phyloP scores from a whole-genome alignment of 768 basidiomycete species.

The Pholiota conissans region DNA sequence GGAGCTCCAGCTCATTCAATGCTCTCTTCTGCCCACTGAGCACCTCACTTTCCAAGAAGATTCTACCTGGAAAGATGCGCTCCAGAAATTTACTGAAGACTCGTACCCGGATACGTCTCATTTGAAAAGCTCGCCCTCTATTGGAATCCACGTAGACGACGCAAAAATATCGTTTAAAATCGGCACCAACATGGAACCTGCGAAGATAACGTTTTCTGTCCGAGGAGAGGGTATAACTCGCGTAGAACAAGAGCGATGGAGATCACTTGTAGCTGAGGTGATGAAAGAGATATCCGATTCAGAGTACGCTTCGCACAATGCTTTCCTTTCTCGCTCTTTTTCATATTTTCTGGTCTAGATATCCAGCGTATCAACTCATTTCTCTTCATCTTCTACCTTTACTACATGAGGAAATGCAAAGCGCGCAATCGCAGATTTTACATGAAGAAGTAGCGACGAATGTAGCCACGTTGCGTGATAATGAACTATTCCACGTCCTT shows the following conservation, averaged over 20 bases:
- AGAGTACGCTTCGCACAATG: constrained; percentile 25
- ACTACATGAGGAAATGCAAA: constrained; percentile 41
- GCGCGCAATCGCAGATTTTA: not conserved
- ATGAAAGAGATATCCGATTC: constrained; percentile 33
- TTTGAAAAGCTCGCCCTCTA: constrained; percentile 4
- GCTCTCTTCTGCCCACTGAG: constrained; percentile 67
- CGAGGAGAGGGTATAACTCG: constrained; percentile 49
- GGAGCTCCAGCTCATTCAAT: constrained; percentile 61
- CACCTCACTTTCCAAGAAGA: constrained; percentile 44
- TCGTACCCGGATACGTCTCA: not conserved
- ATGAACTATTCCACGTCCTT: constrained; percentile 51
- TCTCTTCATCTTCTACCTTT: constrained; percentile 57
- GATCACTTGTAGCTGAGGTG: constrained; percentile 36
- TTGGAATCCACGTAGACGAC: constrained; percentile 33
- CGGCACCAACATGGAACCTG: constrained; percentile 10
- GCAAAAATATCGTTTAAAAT: constrained; percentile 38
- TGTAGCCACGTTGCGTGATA: constrained; percentile 5
- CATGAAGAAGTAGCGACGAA: not conserved
- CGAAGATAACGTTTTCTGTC: constrained; percentile 29
- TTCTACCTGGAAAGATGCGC: constrained; percentile 24
- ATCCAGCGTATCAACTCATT: constrained; percentile 60
- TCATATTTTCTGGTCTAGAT: constrained; percentile 48
- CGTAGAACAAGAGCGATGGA: constrained; percentile 51
- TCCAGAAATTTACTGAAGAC: constrained; percentile 16
- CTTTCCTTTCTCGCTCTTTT: not conserved